Evolutionary conservation across 371 early-diverging fungal genomes (phyloP), one percentile per base, ranked within the genome.

Genomic region (Batkoa obscura): DNA sequence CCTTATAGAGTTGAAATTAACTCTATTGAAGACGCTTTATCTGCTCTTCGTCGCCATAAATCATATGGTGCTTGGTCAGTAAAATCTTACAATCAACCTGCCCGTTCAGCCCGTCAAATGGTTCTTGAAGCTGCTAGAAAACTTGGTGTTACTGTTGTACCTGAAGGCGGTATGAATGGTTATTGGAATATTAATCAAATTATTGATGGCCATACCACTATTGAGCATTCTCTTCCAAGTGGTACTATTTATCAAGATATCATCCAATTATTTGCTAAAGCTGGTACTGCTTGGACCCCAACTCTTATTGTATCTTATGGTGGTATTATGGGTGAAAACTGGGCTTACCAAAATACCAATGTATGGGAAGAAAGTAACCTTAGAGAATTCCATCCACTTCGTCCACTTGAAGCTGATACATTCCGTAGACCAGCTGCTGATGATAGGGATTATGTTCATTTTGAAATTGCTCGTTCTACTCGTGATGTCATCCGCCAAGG

Each of bases 191-290:
- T 23, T n/a, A 48, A 48, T 23, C 49, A 48, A 23, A 8, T 48
- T 23, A 48, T 48, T n/a, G 49, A 48, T 32, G 49, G 49, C 33
- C 49, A 48, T n/a, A 48, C 49, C 33, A 48, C 49, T 32, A 15
- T 48, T 5, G 49, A 48, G n/a, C 49, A 48, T n/a, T 17, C 49
- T n/a, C 9, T 48, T 6, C 17, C 17, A 5, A 17, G 32, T 48
- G 49, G 49, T 8, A 31, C n/a, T 8, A 17, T 48, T 33, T 48
- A 48, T 23, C 9, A 48, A 9, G 49, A 48, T 32, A 10, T 48
- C 3, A 17, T 31, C 4, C 31, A 17, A 8, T n/a, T 48, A 3
- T 48, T 48, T 32, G 32, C 3, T 3, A 17, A 31, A 5, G 9
- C 49, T 8, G 49, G 49, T 9, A 48, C 49, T 23, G 49, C 49